These are phyloP conservation scores for Nephelium lappaceum DNA, from an alignment of 345 rosid genomes.

Conservation along the genomic window DNA sequence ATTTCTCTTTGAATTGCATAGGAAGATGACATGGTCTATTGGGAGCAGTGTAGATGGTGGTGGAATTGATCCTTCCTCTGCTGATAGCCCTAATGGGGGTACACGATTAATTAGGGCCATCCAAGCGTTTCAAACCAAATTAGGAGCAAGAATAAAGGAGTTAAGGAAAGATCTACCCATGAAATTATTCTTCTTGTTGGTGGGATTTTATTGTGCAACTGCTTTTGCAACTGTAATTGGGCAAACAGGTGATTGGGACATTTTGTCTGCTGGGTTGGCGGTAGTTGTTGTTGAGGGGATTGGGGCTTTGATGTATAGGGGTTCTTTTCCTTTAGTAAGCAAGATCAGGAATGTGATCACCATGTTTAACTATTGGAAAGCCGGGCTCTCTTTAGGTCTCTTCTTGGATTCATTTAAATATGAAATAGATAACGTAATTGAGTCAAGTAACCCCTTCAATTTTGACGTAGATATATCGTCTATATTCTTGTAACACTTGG, in stretches of 20 bases:
- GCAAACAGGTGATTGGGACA: slow-evolving; percentile 99
- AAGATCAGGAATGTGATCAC: slow-evolving; percentile 55
- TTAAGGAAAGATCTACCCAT: slow-evolving; percentile 66
- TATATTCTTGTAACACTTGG: slow-evolving; percentile 20
- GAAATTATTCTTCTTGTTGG: slow-evolving; percentile 82
- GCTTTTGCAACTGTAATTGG: slow-evolving; percentile 86
- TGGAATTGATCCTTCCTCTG: slow-evolving; percentile 62
- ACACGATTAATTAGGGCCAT: slow-evolving; percentile 67
- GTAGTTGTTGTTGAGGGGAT: slow-evolving; percentile 80
- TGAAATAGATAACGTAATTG: slow-evolving; percentile 37
- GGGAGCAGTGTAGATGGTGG: slow-evolving; percentile 52
- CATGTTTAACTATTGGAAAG: slow-evolving; percentile 88
- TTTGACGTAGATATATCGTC: slow-evolving; percentile 32
- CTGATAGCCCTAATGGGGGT: slow-evolving; percentile 42
- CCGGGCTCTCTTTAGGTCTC: slow-evolving; percentile 87
- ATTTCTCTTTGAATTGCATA: slow-evolving; percentile 33
- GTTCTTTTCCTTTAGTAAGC: slow-evolving; percentile 55
- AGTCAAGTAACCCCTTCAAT: slow-evolving; percentile 24
- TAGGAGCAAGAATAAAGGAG: slow-evolving; percentile 55
- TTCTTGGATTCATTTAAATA: slow-evolving; percentile 95
- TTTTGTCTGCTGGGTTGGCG: slow-evolving; percentile 84
- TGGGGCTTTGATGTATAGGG: slow-evolving; percentile 85
- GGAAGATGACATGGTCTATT: slow-evolving; percentile 61
- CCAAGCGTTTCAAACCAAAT: slow-evolving; percentile 53
- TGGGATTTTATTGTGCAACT: slow-evolving; percentile 90